These are phyloP conservation scores for Entophlyctis luteolus DNA, from an alignment of 192 early-diverging fungal genomes.

Conservation along the genomic window DNA sequence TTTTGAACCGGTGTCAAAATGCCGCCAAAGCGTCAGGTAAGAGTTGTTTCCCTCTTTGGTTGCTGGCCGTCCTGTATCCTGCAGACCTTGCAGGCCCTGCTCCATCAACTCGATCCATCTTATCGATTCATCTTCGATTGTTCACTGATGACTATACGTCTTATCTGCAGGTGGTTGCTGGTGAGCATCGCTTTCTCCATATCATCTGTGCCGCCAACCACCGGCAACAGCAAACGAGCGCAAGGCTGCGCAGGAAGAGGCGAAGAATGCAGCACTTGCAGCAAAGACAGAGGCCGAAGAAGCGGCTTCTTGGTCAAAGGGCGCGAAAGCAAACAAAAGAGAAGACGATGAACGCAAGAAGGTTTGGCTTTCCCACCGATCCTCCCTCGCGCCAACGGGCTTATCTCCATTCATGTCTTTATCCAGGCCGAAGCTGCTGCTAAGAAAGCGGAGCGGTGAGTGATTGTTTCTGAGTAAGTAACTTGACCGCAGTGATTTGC, in stretches of 20 bases:
- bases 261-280: constrained; percentile 53
- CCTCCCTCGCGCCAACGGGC: background rate
- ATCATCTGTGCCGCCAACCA: too few relatives aligned
- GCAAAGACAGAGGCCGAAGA: constrained; percentile 57
- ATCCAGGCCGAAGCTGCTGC: constrained; percentile 33
- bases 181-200: too few relatives aligned
- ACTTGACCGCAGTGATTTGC: background rate
- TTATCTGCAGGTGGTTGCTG: too few relatives aligned
- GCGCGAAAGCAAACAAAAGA: constrained; percentile 61
- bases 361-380: constrained; percentile 5
- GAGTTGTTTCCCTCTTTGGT: too few relatives aligned
- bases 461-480: background rate
- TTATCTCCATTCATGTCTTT: background rate
- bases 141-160: too few relatives aligned
- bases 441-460: constrained; percentile 41
- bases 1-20: too few relatives aligned
- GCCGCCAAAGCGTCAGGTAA: too few relatives aligned
- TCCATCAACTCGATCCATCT: too few relatives aligned
- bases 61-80: too few relatives aligned
- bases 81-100: too few relatives aligned
- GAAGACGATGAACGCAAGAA: constrained; percentile 47
- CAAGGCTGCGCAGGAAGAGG: constrained; percentile 62
- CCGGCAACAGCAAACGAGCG: constrained; percentile 74
- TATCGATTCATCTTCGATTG: too few relatives aligned
- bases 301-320: constrained; percentile 59